Base-by-base conservation (phyloP, 2,329 filamentous ascomycete species). In the Ophiognomonia clavigignenti-juglandacearum region DNA sequence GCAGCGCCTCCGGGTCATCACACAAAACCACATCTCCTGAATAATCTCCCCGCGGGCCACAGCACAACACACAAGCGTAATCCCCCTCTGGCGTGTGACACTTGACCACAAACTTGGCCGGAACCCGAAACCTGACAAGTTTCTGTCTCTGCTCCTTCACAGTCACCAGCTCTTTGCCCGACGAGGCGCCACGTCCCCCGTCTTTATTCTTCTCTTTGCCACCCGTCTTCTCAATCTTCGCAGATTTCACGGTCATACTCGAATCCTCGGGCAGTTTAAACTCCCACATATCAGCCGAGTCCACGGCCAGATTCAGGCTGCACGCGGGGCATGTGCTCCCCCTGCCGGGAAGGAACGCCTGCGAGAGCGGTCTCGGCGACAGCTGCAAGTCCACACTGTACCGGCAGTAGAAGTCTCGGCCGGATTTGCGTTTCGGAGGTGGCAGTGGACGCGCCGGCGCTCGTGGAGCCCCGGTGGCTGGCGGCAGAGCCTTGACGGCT, bases 321-420 rank as follows among this genome's bases (percentile, higher is more conserved):
- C 62, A 64, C 1, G 45, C 56, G 3, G 61, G 61, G 45, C 62
- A 64, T 16, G 36, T 37, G 40, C 53, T 49, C 23, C 40, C 39
- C 27, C 32, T 39, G 19, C 56, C 54, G 37, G 50, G 50, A 13
- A 52, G 53, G 1, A 57, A 58, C 0, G 51, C 50, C 6, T 47
- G 42, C 7, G 56, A 55, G 3, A 64, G 43, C 1, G 54, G 56
- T 43, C 58, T 53, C 26, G 56, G 41, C n/a, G 54, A 51, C 20
- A 53, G 56, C 50, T 67, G 64, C 5, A 66, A 53, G 8, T 60
- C 55, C 7, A 57, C 46, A 16, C 62, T 62, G 42, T 63, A 64
- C 14, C 54, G 57, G 49, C 64, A 67, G 43, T 63, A 66, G 2
- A 66, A 35, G 13, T 37, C 45, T 13, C 29, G 31, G 4, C 43